phyloP scores from a whole-genome alignment of 371 early-diverging fungal species.

The Smittium mucronatum region DNA sequence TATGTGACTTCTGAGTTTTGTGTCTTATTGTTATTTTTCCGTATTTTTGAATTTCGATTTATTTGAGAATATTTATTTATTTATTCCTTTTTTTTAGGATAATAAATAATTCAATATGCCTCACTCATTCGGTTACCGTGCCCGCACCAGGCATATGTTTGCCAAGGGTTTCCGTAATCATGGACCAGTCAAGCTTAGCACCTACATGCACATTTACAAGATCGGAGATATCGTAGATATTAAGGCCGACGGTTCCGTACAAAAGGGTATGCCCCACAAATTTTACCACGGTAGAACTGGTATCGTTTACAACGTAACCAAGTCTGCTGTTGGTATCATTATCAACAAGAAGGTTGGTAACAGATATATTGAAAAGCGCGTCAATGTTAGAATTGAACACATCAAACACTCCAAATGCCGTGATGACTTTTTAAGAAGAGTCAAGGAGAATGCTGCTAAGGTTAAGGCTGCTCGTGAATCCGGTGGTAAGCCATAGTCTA shows the following conservation, averaged over 20 bases:
- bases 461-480: conserved; percentile 60
- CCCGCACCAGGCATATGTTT: conserved; percentile 98
- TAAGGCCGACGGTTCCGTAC: conserved; percentile 93
- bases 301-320: conserved; percentile 97
- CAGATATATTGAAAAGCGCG: conserved; percentile 96
- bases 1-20: no score
- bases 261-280: conserved; percentile 99
- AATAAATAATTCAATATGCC: conserved; percentile 45
- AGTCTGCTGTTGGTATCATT: conserved; percentile 95
- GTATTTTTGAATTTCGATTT: no score
- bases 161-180: conserved; percentile 92
- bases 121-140: conserved; percentile 93
- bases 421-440: conserved; percentile 94
- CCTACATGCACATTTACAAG: conserved; percentile 95
- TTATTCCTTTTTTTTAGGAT: conserved; percentile 15
- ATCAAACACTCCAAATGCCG: conserved; percentile 99
- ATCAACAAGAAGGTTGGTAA: conserved; percentile 96
- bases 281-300: conserved; percentile 99
- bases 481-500: conserved; percentile 11
- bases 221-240: conserved; percentile 98
- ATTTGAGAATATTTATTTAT: no score
- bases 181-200: conserved; percentile 86
- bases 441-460: conserved; percentile 81
- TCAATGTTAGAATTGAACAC: conserved; percentile 99
- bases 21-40: no score